Evolutionary conservation across 495 filamentous ascomycete species (phyloP).

Genomic region (Apiosordaria backusii): DNA sequence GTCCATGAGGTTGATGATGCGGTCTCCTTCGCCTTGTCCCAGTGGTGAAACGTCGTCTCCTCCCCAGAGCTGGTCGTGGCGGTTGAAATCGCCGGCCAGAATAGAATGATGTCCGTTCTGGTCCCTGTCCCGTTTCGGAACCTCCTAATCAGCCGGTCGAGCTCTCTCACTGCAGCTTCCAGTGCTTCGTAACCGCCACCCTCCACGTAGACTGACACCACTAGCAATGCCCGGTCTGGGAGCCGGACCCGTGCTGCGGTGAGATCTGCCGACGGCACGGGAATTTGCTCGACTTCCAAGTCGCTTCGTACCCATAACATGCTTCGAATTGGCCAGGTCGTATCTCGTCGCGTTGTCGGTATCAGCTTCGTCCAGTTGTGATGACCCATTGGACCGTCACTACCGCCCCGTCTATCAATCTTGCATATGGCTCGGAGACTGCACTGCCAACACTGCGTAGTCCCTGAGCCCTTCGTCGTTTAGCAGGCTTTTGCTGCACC

Average conservation of each 20-base stretch:
- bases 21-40: slow-evolving; percentile 12
- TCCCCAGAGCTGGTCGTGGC: slow-evolving; percentile 14
- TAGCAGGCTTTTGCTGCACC: too few relatives aligned
- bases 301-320: background rate
- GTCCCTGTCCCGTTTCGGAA: slow-evolving; percentile 10
- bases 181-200: slow-evolving; percentile 8
- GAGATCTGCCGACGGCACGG: slow-evolving; percentile 2
- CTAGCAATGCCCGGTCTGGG: slow-evolving; percentile 5
- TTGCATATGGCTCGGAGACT: background rate
- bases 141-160: slow-evolving; percentile 8
- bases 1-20: slow-evolving; percentile 24
- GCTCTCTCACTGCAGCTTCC: slow-evolving; percentile 5
- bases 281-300: background rate
- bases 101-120: slow-evolving; percentile 5
- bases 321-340: background rate
- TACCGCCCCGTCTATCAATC: background rate
- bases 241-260: slow-evolving; percentile 6
- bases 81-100: slow-evolving; percentile 14
- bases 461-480: too few relatives aligned
- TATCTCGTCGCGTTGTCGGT: background rate
- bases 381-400: background rate
- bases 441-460: background rate
- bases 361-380: background rate
- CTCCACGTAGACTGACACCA: slow-evolving; percentile 17
- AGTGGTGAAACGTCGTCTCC: slow-evolving; percentile 10